A percentile compares a stretch with the other conserved stretches of the same genome.
These are phyloP conservation scores for Solanum tarapatanum DNA, from an alignment of 257 asterid species.

Conservation along the genomic window DNA sequence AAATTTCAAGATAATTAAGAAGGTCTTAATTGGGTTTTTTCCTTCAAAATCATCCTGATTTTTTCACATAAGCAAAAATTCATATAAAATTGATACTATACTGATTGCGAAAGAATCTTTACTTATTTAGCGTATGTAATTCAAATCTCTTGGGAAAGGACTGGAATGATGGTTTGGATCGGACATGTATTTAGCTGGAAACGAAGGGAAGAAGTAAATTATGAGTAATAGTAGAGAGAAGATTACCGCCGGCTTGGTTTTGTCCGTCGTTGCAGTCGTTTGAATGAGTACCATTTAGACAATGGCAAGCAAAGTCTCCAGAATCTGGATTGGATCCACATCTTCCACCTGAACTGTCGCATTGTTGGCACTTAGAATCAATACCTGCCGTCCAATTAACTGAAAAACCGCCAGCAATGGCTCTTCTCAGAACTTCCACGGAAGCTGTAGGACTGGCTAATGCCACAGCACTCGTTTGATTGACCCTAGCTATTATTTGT, in stretches of 20 bases:
- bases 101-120: not conserved
- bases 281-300: not conserved
- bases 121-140: not conserved
- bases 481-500: conserved; percentile 20
- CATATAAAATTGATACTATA: not conserved
- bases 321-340: conserved; percentile 30
- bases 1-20: too few relatives aligned
- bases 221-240: not conserved
- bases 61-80: too few relatives aligned
- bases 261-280: conserved; percentile 4
- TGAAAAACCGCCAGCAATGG: conserved; percentile 35
- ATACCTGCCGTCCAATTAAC: conserved; percentile 29
- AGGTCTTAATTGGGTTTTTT: not conserved
- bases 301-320: conserved; percentile 23
- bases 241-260: not conserved
- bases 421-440: not conserved
- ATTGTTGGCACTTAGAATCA: not conserved
- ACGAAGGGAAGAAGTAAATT: not conserved
- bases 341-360: conserved; percentile 24
- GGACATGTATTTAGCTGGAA: not conserved
- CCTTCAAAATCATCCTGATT: not conserved
- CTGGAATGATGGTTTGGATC: not conserved
- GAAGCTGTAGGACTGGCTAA: not conserved
- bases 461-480: not conserved
- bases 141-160: not conserved